These are phyloP conservation scores for Logfia minima DNA, from an alignment of 129 eudicot genomes.

Conservation along the genomic window DNA sequence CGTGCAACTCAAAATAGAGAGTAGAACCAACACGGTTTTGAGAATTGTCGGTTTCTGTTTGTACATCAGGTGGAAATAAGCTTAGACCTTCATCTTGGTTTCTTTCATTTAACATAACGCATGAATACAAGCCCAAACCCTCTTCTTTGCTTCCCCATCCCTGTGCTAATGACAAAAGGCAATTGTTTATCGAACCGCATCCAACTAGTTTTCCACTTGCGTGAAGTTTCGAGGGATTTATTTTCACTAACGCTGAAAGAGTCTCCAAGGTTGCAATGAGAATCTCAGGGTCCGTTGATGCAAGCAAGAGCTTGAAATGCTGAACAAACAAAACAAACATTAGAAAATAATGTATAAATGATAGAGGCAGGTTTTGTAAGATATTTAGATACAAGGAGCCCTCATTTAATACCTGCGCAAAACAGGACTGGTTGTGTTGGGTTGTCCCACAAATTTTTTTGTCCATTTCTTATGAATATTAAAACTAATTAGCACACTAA, in stretches of 20 bases:
- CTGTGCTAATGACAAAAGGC: constrained; percentile 90
- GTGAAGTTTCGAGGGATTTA: constrained; percentile 86
- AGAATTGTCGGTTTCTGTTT: constrained; percentile 60
- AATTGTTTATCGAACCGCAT: constrained; percentile 71
- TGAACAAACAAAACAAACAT: constrained; percentile 36
- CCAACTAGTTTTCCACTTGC: constrained; percentile 88
- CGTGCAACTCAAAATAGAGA: constrained; percentile 85
- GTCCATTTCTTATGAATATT: not conserved
- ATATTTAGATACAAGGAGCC: not conserved
- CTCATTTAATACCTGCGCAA: not conserved
- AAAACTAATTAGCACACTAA: not conserved
- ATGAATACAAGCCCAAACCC: constrained; percentile 90
- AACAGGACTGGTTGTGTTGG: not conserved
- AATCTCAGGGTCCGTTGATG: constrained; percentile 96
- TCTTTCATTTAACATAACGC: constrained; percentile 72
- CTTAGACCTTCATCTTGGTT: constrained; percentile 68
- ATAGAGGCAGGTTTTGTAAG: not conserved
- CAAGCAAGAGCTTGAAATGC: constrained; percentile 97
- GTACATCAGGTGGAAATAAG: constrained; percentile 73
- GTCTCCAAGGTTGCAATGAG: constrained; percentile 81
- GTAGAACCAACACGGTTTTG: constrained; percentile 85
- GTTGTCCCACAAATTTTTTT: not conserved
- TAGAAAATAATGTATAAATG: not conserved
- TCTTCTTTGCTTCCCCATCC: constrained; percentile 99
- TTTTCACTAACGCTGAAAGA: constrained; percentile 81